Conservation (phyloP, 2,329 filamentous ascomycete genomes). For the Aspergillus clavatus region DNA sequence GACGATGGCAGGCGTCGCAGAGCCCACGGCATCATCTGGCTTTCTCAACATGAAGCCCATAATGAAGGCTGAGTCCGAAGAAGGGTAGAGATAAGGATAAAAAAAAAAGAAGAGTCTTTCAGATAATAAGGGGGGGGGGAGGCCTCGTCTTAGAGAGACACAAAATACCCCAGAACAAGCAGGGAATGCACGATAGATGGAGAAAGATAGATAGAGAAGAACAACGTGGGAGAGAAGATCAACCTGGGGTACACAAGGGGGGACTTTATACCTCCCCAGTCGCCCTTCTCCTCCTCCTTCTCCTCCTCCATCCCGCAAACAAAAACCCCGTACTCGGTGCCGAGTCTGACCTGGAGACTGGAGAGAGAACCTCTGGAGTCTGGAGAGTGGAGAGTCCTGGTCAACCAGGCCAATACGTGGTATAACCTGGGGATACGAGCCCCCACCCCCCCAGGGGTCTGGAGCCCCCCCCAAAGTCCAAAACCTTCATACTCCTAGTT, state of each 20-base stretch:
- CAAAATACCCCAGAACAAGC: background rate
- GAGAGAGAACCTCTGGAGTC: no score
- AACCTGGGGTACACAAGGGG: background rate
- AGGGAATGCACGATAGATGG: background rate
- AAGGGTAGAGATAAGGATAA: background rate
- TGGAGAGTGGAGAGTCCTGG: no score
- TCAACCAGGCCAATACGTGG: no score
- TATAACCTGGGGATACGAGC: no score
- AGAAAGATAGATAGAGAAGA: background rate
- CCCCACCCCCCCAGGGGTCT: no score
- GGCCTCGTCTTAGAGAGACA: background rate
- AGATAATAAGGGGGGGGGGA: background rate
- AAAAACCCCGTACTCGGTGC: no score
- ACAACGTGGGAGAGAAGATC: background rate
- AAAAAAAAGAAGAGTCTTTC: background rate
- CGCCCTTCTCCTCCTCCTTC: no score
- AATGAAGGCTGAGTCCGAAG: background rate
- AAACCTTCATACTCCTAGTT: no score
- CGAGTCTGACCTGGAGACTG: no score
- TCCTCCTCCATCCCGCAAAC: no score
- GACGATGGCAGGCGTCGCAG: slow-evolving; percentile 46
- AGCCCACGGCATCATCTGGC: slow-evolving; percentile 43
- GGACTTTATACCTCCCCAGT: background rate
- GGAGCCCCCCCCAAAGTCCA: no score
- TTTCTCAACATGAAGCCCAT: slow-evolving; percentile 45